Evolutionary conservation across 2,329 filamentous ascomycete genomes (phyloP).

Genomic region (Zymoseptoria pseudotritici): DNA sequence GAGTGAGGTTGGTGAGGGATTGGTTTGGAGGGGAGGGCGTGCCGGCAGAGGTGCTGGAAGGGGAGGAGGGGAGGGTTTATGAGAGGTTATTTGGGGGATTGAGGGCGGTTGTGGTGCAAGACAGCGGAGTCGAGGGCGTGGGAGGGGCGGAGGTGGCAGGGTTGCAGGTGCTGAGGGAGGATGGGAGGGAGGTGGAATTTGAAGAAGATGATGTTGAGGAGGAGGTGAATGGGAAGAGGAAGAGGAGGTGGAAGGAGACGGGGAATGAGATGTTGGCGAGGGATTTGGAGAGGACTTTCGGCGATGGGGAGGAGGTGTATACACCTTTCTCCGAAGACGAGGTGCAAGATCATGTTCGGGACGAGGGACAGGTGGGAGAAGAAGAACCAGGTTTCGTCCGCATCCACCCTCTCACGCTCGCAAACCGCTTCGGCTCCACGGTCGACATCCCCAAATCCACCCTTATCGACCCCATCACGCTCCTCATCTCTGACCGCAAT

Average conservation of each 20-base stretch:
- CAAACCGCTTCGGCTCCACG: slow-evolving; percentile 72
- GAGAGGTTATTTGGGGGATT: slow-evolving; percentile 71
- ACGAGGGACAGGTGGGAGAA: slow-evolving; percentile 49
- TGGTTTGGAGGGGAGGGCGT: slow-evolving; percentile 52
- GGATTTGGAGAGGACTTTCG: slow-evolving; percentile 24
- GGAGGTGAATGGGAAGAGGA: slow-evolving; percentile 17
- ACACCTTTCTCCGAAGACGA: slow-evolving; percentile 39
- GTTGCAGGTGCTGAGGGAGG: slow-evolving; percentile 46
- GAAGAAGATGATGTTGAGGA: slow-evolving; percentile 25
- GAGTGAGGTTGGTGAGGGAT: slow-evolving; percentile 11
- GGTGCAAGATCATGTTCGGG: slow-evolving; percentile 48
- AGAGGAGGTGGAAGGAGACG: slow-evolving; percentile 46
- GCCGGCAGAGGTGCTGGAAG: slow-evolving; percentile 61
- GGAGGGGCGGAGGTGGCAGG: slow-evolving; percentile 41
- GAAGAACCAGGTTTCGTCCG: slow-evolving; percentile 47
- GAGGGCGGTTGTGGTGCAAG: slow-evolving; percentile 35
- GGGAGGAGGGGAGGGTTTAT: slow-evolving; percentile 67
- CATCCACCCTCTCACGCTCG: slow-evolving; percentile 64
- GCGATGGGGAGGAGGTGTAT: slow-evolving; percentile 40
- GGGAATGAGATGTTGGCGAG: slow-evolving; percentile 33
- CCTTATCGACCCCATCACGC: slow-evolving; percentile 62
- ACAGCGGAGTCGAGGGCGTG: slow-evolving; percentile 40
- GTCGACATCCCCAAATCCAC: slow-evolving; percentile 64
- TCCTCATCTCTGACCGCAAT: slow-evolving; percentile 55
- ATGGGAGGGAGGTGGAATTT: slow-evolving; percentile 55